These are phyloP conservation scores for Ophiostoma quercus DNA, from an alignment of 2,329 filamentous ascomycete species.

Conservation along the genomic window DNA sequence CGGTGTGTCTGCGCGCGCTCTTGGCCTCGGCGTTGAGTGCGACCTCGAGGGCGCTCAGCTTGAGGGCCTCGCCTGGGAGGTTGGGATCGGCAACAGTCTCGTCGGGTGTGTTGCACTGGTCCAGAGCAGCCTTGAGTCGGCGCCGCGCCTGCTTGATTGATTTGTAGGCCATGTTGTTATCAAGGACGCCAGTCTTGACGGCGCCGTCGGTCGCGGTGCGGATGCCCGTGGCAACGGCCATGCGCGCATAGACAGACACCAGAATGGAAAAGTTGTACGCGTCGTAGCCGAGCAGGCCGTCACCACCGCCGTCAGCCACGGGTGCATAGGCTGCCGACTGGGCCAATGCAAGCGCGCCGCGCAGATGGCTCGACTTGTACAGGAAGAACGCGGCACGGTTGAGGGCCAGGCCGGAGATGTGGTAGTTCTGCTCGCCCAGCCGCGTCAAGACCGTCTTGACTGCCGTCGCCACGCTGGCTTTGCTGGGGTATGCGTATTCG, in stretches of 20 bases:
- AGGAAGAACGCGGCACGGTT: conserved; percentile 33
- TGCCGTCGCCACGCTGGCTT: conserved; percentile 27
- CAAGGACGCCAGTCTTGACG: conserved; percentile 23
- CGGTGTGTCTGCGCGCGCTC: background rate
- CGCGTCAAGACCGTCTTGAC: conserved; percentile 28
- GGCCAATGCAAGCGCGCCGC: conserved; percentile 32
- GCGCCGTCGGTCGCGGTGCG: conserved; percentile 28
- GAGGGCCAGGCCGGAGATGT: conserved; percentile 30
- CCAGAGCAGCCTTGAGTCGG: conserved; percentile 21
- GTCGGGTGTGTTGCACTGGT: conserved; percentile 16
- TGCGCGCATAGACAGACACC: conserved; percentile 28
- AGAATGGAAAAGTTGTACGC: conserved; percentile 34
- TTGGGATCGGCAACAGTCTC: background rate
- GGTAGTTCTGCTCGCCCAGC: conserved; percentile 29
- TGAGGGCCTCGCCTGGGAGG: no score
- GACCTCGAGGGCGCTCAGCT: background rate
- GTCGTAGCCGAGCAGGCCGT: conserved; percentile 32
- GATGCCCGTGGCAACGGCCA: conserved; percentile 31
- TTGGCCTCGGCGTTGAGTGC: background rate
- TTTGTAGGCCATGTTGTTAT: conserved; percentile 27
- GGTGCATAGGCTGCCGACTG: conserved; percentile 29
- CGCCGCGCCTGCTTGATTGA: conserved; percentile 28
- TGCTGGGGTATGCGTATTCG: background rate
- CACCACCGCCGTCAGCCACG: conserved; percentile 6
- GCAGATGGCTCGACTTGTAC: conserved; percentile 30